Evolutionary conservation across 2,329 filamentous ascomycete genomes (phyloP), one percentile per base, ranked within the genome.

Genomic region (Pestalotiopsis sp.): DNA sequence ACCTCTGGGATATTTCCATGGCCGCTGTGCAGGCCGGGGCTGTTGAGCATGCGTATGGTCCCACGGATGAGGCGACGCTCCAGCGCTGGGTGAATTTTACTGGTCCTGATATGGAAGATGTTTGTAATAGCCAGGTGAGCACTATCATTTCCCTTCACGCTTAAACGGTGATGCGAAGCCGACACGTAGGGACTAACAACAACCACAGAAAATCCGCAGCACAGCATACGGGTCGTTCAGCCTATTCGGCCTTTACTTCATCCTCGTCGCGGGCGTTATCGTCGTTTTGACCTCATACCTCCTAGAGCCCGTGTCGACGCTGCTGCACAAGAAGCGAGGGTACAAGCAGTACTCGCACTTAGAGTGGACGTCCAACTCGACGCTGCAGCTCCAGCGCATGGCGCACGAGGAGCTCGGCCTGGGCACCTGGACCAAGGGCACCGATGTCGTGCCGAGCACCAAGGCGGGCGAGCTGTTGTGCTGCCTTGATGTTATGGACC

Each of bases 341-440:
- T 66, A 71, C 36, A 68, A 69, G 0, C 39, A 71, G 58, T 75
- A 76, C 39, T 17, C 64, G 6, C 65, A 72, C 38, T 56, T 77
- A 4, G 76, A 77, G 57, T 78, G 76, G 76, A 39, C 36, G 1
- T 64, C 70, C 7, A 74, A 75, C 65, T 68, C 69, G 5, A 75
- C 71, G 0, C 58, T 77, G 11, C 76, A 78, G 56, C 69, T 77
- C 0, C 76, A 77, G 41, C 71, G 76, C 0, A 69, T 77, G 7
- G 74, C 74, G 2, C 73, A 78, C 39, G 76, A 78, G 41, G 72
- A 69, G 11, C 17, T 69, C 0, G 71, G 71, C 6, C 36, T 61
- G 11, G 71, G 71, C 0, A 65, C 38, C 0, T 75, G 73, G 73
- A 71, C 69, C 6, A 25, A 61, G 64, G 27, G 67, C n/a, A 61